Evolutionary conservation across 2,329 filamentous ascomycete species (phyloP), one percentile per base, ranked within the genome.

Genomic region (Ceratocystis smalleyi): DNA sequence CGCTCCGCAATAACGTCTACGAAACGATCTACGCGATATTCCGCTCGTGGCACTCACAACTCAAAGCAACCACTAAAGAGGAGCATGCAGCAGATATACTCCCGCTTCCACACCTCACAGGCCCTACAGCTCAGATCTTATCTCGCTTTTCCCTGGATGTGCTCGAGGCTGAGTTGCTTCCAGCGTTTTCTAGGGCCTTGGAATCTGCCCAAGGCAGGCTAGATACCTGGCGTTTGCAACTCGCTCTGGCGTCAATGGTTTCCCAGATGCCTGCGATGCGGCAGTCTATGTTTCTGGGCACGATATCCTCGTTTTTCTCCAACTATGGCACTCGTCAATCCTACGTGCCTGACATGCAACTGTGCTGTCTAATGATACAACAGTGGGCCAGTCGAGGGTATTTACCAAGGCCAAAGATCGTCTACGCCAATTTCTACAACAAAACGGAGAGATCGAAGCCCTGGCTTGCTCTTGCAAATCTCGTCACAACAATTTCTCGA

Each of bases 351-450:
- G 67, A 68, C 27, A 32, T 62, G 35, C 67, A 69, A 35, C 62
- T 70, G 59, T 64, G 68, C 65, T 55, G 63, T 40, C 62, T 70
- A 2, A 51, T 70, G 19, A 59, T 69, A 3, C 67, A 67, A 5
- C 68, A 70, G 7, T 70, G 69, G 69, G 19, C 43, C 12, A 70
- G 69, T 43, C 68, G 64, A 3, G 67, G 66, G 17, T 66, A 67
- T 57, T 12, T 67, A 4, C 40, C 43, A 5, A 47, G 64, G 32
- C 43, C 62, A 12, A 43, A 27, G 12, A 15, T 30, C 10, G 27
- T 62, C 12, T 63, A 64, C 22, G 43, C 30, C 5, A 59, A 35
- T 30, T 62, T 64, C 30, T 24, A 64, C 43, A 43, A 43, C 5
- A 19, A 12, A 15, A 22, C 22, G 5, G 27, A 59, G n/a, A 10